Evolutionary conservation across 2,329 filamentous ascomycete genomes (phyloP).

Genomic region (Sporothrix humicola): DNA sequence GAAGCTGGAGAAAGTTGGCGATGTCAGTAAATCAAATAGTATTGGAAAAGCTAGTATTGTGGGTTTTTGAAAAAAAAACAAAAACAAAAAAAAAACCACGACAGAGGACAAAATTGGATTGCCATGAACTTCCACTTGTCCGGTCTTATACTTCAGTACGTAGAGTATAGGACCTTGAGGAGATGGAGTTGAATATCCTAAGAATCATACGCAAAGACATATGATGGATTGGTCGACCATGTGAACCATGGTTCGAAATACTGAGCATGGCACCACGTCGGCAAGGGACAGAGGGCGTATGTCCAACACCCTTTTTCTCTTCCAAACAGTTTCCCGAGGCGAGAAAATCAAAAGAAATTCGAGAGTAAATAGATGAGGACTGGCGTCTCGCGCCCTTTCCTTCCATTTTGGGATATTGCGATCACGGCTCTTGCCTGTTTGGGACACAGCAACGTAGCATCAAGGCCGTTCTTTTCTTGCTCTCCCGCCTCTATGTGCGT

Average conservation of each 20-base stretch:
- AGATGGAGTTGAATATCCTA: neutral
- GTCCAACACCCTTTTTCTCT: too few relatives aligned
- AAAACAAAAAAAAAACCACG: constrained; percentile 21
- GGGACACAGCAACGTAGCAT: constrained; percentile 28
- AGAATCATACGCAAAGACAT: too few relatives aligned
- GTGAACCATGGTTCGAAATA: too few relatives aligned
- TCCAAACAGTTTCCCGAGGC: too few relatives aligned
- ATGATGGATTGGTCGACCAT: too few relatives aligned
- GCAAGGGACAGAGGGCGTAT: too few relatives aligned
- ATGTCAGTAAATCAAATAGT: neutral
- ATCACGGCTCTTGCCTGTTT: constrained; percentile 28
- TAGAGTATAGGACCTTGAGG: neutral
- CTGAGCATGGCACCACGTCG: too few relatives aligned
- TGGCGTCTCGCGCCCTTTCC: neutral
- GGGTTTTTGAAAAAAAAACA: neutral
- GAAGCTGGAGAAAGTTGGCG: neutral
- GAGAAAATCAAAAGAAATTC: neutral
- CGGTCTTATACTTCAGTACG: neutral
- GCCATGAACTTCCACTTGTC: too few relatives aligned
- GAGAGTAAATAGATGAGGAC: constrained; percentile 13
- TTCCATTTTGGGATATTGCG: constrained; percentile 21
- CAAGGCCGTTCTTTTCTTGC: neutral
- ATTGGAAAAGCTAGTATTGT: neutral
- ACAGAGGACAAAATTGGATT: too few relatives aligned
- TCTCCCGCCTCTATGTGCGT: neutral